Conservation (phyloP, 441 rosid species). For the Jatropha podagrica region DNA sequence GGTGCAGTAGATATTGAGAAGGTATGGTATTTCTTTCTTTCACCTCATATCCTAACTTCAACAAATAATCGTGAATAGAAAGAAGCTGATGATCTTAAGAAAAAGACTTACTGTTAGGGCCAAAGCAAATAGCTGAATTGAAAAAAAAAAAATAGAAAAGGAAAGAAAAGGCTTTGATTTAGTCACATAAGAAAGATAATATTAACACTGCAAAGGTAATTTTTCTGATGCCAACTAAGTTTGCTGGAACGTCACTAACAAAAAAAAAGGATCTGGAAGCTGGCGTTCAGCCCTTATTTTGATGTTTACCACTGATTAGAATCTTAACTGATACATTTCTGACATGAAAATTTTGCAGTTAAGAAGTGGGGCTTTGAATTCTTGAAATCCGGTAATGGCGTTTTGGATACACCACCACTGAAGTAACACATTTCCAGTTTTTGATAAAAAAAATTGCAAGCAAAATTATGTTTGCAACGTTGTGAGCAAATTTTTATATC, state of each 20-base stretch:
- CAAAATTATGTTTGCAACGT: too few relatives aligned
- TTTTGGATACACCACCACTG: conserved; percentile 4
- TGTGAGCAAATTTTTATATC: neutral
- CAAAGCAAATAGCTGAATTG: neutral
- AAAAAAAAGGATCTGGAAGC: neutral
- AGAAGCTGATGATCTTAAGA: neutral
- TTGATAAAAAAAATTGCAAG: neutral
- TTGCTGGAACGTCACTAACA: neutral
- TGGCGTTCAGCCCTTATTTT: neutral
- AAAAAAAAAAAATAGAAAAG: neutral
- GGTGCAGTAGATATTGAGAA: conserved; percentile 37
- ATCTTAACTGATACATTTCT: conserved; percentile 3
- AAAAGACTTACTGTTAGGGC: neutral
- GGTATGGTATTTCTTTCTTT: conserved; percentile 29
- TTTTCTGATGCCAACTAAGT: neutral
- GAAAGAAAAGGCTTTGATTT: neutral
- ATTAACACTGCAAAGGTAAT: neutral
- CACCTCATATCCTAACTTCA: neutral
- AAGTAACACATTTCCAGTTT: neutral
- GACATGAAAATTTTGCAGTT: conserved; percentile 34
- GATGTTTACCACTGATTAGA: neutral
- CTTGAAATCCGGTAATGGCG: conserved; percentile 24
- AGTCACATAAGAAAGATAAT: neutral
- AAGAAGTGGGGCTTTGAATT: conserved; percentile 29
- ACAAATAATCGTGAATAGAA: too few relatives aligned